These are phyloP conservation scores for Fagopyrum homotropicum DNA, from an alignment of 148 eudicot species.

Conservation along the genomic window DNA sequence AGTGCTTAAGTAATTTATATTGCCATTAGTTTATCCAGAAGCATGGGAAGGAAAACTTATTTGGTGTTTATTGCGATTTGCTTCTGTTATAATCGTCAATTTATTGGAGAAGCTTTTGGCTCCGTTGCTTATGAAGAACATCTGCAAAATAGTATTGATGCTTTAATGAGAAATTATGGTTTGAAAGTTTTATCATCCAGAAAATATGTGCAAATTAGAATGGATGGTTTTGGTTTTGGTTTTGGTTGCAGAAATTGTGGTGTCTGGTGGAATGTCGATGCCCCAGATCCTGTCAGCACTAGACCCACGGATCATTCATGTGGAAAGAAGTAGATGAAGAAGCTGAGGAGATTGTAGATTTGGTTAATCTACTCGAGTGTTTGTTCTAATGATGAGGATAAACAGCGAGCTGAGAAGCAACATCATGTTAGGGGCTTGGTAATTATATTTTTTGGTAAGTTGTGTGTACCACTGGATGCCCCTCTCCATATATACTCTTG, in stretches of 20 bases:
- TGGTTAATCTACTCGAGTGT: background rate
- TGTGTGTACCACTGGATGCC: background rate
- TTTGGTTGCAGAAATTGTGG: conserved; percentile 70
- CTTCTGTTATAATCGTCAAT: background rate
- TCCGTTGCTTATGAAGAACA: background rate
- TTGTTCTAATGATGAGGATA: background rate
- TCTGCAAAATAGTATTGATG: too few species aligned
- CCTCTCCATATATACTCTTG: conserved; percentile 4
- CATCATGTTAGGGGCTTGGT: background rate
- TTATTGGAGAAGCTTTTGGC: background rate
- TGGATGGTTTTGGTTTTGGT: background rate
- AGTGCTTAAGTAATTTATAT: background rate
- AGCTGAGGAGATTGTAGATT: conserved; percentile 29
- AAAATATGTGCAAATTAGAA: background rate
- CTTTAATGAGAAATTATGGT: too few species aligned
- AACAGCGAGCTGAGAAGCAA: background rate
- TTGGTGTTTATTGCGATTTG: background rate
- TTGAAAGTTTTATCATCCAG: background rate
- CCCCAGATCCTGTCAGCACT: conserved; percentile 75
- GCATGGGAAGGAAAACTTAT: background rate
- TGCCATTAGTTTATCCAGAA: background rate
- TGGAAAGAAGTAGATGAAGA: conserved; percentile 59
- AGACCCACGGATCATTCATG: conserved; percentile 40
- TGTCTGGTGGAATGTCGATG: conserved; percentile 98
- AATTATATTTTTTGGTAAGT: background rate